Evolutionary conservation across 371 early-diverging fungal species (phyloP).

Genomic region (Mortierella polycephala): DNA sequence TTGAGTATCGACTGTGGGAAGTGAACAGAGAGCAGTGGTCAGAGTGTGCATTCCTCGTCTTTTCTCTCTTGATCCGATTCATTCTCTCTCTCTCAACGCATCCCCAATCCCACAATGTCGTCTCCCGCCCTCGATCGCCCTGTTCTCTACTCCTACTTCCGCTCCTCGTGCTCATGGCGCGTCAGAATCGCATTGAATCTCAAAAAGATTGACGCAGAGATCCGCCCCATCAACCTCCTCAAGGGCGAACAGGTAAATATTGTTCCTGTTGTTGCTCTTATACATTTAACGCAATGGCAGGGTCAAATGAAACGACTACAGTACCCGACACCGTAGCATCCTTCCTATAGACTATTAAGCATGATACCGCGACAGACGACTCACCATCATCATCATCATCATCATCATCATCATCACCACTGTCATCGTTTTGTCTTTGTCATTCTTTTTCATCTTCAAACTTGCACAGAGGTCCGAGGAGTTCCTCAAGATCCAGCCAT

Average conservation of each 20-base stretch:
- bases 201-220: slow-evolving; percentile 80
- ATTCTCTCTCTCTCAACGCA: neutral
- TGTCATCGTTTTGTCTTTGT: too few relatives aligned
- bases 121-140: slow-evolving; percentile 45
- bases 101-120: slow-evolving; percentile 2
- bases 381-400: too few relatives aligned
- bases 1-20: too few relatives aligned
- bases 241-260: slow-evolving; percentile 75
- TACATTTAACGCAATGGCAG: too few relatives aligned
- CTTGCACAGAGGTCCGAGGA: slow-evolving; percentile 59
- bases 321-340: neutral
- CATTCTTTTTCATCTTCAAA: too few relatives aligned
- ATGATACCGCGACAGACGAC: neutral
- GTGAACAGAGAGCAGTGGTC: too few relatives aligned
- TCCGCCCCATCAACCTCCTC: slow-evolving; percentile 71
- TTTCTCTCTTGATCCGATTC: too few relatives aligned
- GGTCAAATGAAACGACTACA: neutral
- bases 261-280: neutral
- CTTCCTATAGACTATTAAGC: neutral
- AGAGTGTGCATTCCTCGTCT: too few relatives aligned
- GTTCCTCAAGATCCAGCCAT: slow-evolving; percentile 73
- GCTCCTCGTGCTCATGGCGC: slow-evolving; percentile 83
- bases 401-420: too few relatives aligned
- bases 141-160: slow-evolving; percentile 79
- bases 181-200: slow-evolving; percentile 79